These are phyloP conservation scores for Candida montana DNA, from an alignment of 805 yeast genomes.

Conservation along the genomic window DNA sequence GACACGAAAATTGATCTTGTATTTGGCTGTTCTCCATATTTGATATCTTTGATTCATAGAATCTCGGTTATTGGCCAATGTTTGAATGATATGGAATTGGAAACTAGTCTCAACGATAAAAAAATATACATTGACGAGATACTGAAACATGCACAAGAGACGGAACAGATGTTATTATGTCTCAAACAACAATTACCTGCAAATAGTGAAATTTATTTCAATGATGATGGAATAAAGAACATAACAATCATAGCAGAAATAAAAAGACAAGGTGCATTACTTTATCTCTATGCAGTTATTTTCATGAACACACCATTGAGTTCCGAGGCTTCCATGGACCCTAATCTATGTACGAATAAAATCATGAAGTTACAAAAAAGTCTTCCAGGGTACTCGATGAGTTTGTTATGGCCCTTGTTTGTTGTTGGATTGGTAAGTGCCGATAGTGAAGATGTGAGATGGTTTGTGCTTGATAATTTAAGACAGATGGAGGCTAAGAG, in stretches of 20 bases:
- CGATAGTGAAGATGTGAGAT: slow-evolving; percentile 31
- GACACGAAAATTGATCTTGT: slow-evolving; percentile 35
- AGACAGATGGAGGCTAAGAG: slow-evolving; percentile 32
- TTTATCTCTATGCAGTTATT: slow-evolving; percentile 33
- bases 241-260: slow-evolving; percentile 33
- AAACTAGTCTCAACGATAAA: slow-evolving; percentile 11
- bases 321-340: slow-evolving; percentile 12
- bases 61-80: slow-evolving; percentile 33
- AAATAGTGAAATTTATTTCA: slow-evolving; percentile 19
- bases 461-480: slow-evolving; percentile 33
- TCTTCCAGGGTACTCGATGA: slow-evolving; percentile 30
- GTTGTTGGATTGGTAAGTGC: slow-evolving; percentile 32
- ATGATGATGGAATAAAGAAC: slow-evolving; percentile 14
- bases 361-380: slow-evolving; percentile 21
- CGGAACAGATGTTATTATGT: slow-evolving; percentile 23
- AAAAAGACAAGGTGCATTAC: slow-evolving; percentile 30
- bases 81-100: slow-evolving; percentile 30
- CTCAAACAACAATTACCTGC: slow-evolving; percentile 23
- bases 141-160: slow-evolving; percentile 23
- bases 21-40: slow-evolving; percentile 36
- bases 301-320: slow-evolving; percentile 20
- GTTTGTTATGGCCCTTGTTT: slow-evolving; percentile 38
- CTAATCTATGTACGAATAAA: slow-evolving; percentile 16
- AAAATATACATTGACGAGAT: slow-evolving; percentile 17
- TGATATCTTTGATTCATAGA: slow-evolving; percentile 32